Base-by-base conservation (phyloP, 140 eudicot genomes). In the Bidens hawaiensis region DNA sequence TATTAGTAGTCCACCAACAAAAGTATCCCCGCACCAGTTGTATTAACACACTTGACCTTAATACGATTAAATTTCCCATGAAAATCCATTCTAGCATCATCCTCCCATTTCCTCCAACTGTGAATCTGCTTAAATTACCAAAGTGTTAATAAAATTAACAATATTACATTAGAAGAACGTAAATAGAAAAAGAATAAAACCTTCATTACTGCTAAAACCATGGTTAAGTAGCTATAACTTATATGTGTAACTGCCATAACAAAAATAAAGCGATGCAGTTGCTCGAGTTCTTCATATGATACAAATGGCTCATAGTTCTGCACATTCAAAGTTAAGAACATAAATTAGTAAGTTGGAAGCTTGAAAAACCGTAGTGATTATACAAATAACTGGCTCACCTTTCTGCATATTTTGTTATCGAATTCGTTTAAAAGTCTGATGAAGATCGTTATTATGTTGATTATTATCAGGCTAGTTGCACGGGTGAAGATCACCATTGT, bases 201-300 rank as follows among this genome's bases (percentile, higher is more conserved):
- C 99, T 94, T 94, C 62, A 88, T 95, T 54, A 94, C 83, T 16
- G 99, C 99, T 57, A 94, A 81, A 87, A 94, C 82, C 99, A 94
- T 94, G 52, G 99, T 94, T 63, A 94, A 81, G 73, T 95, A 94
- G 64, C 97, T 94, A 56, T 94, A 94, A 67, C 95, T 72, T 64
- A 94, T 67, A 53, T 94, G 99, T 23, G 99, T 88, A 63, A 94
- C 69, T 14, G 99, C 99, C 88, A 94, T 94, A 68, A 94, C 91
- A 82, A 94, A 94, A 38, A 94, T 94, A 75, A 94, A 88, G 12
- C 94, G 81, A 54, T 94, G 99, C 49, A 94, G 83, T 62, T 94
- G 99, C 87, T 94, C 99, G 64, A 94, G 94, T 41, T 97, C 99
- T 94, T 94, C 89, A 49, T 83, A 75, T 46, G 99, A 88, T 14